Base-by-base conservation (phyloP, 441 rosid species). In the Gossypium lobatum region DNA sequence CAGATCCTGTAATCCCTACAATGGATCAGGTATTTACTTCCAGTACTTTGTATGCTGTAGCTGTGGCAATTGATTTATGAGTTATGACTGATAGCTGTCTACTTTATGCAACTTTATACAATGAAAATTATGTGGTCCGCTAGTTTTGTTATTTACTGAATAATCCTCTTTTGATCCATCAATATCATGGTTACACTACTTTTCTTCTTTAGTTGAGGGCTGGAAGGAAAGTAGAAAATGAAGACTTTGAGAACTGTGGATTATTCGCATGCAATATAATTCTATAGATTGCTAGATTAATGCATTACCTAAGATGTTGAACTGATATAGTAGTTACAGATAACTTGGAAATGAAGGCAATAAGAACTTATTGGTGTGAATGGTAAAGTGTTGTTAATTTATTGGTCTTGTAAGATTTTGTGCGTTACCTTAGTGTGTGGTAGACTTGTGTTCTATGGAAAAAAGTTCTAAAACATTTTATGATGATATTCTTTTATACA, bases 1-100 rank as follows among this genome's bases (percentile, higher is more conserved):
- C 64, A 37, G 73, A 57, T 71, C 73, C 73, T 71, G 13, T 69
- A 53, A 69, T 69, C 48, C 73, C 73, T 28, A 53, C 61, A 31
- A 69, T 69, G 73, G 73, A 69, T 53, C 73, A 69, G 73, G 73
- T 69, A 54, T 69, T 37, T 53, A 1, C 4, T 26, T 31, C 48
- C 8, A 1, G 11, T 17, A 31, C 61, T 53, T 17, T 39, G 16
- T 57, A 7, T 57, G 42, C 54, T 14, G 3, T 52, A 28, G 17
- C 61, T 55, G 63, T 26, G 59, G 39, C 16, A 64, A 18, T 69
- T 46, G 17, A 69, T 10, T 69, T 53, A 31, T 68, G 72, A 68
- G 59, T 68, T 50, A 68, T 28, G 45, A 68, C 25, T 28, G 17
- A 45, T 11, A 52, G 9, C 42, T 67, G n/a, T 68, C 45, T 50